These are phyloP conservation scores for Pseudocercospora eumusae DNA, from an alignment of 2,329 filamentous ascomycete genomes.

Conservation along the genomic window DNA sequence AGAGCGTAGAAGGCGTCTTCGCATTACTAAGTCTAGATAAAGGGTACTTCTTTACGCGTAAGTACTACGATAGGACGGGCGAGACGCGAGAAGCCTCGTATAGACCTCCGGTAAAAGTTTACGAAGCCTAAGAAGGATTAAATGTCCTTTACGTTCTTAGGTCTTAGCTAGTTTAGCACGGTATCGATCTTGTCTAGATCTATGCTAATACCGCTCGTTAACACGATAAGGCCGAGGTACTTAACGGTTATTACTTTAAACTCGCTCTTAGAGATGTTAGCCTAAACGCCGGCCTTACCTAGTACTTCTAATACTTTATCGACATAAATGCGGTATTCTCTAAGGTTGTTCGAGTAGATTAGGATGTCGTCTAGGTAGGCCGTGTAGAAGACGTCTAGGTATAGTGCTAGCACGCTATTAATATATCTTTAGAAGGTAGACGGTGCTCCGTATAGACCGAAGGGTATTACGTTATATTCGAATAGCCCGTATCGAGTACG, in stretches of 20 bases:
- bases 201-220: background rate
- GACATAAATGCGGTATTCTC: slow-evolving; percentile 7
- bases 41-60: background rate
- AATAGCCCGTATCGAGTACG: too few relatives aligned
- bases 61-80: background rate
- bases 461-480: slow-evolving; percentile 35
- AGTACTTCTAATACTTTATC: slow-evolving; percentile 10
- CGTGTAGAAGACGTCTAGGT: slow-evolving; percentile 27
- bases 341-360: slow-evolving; percentile 29
- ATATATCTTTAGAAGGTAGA: slow-evolving; percentile 37
- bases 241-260: slow-evolving; percentile 20
- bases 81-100: background rate
- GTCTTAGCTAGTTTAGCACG: slow-evolving; percentile 4
- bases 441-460: slow-evolving; percentile 30
- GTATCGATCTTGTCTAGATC: background rate
- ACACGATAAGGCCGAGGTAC: slow-evolving; percentile 25
- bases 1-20: background rate
- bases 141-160: background rate
- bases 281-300: slow-evolving; percentile 12
- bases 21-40: too few relatives aligned
- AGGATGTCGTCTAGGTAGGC: slow-evolving; percentile 41
- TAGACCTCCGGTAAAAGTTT: background rate
- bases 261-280: slow-evolving; percentile 19
- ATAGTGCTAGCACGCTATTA: slow-evolving; percentile 26
- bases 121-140: slow-evolving; percentile 1